These are phyloP conservation scores for Solanum phureja DNA, from an alignment of 257 asterid species.

Conservation along the genomic window DNA sequence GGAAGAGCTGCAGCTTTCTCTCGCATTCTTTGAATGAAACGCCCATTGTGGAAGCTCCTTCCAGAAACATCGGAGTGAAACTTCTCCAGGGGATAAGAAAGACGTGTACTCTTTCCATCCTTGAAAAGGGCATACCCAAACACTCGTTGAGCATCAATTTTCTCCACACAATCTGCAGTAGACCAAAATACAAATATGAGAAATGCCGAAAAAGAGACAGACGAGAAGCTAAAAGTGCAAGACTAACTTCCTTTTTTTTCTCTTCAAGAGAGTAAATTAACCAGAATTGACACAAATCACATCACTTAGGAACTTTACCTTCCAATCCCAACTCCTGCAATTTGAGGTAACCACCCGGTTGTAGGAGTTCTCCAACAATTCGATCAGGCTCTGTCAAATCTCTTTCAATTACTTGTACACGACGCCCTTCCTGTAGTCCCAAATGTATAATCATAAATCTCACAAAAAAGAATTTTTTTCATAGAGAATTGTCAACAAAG, in stretches of 20 bases:
- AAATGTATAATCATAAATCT: not conserved
- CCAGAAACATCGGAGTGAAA: conserved; percentile 81
- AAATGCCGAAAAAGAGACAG: not conserved
- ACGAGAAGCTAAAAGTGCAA: not conserved
- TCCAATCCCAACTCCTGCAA: conserved; percentile 68
- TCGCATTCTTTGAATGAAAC: conserved; percentile 84
- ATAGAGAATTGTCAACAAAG: not conserved
- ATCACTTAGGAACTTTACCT: conserved; percentile 33
- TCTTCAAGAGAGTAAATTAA: not conserved
- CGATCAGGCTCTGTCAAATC: conserved; percentile 85
- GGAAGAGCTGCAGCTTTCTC: conserved; percentile 81
- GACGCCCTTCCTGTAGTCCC: conserved; percentile 64
- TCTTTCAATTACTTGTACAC: conserved; percentile 74
- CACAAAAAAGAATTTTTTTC: not conserved
- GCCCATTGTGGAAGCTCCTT: conserved; percentile 90
- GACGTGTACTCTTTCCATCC: conserved; percentile 73
- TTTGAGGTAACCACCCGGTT: conserved; percentile 93
- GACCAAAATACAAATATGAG: not conserved
- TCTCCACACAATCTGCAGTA: conserved; percentile 62
- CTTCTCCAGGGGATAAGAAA: conserved; percentile 78
- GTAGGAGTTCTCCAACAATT: conserved; percentile 90
- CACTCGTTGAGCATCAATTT: conserved; percentile 86
- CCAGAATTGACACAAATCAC: not conserved
- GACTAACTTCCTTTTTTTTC: not conserved
- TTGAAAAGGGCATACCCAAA: conserved; percentile 89